These are phyloP conservation scores for Blastomyces silverae DNA, from an alignment of 2,329 filamentous ascomycete species.

Conservation along the genomic window DNA sequence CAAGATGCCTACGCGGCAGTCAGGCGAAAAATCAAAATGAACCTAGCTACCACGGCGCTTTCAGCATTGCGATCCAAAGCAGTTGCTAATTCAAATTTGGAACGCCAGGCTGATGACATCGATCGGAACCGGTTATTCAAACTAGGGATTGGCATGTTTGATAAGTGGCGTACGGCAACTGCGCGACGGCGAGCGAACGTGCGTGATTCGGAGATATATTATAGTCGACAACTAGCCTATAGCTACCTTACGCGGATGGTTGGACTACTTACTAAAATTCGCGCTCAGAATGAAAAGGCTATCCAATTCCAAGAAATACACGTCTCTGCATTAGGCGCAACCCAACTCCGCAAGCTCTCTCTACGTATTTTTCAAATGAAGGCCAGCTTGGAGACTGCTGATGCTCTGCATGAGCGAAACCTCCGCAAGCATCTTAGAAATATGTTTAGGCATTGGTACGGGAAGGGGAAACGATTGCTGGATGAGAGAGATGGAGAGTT, in stretches of 20 bases:
- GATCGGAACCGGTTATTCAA: conserved; percentile 32
- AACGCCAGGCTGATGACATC: conserved; percentile 36
- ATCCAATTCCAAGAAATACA: conserved; percentile 42
- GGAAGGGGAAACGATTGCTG: conserved; percentile 31
- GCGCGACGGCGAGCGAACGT: conserved; percentile 32
- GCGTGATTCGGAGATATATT: conserved; percentile 36
- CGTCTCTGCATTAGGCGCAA: conserved; percentile 42
- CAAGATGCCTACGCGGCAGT: conserved; percentile 52
- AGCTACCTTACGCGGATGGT: conserved; percentile 36
- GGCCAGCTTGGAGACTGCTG: conserved; percentile 47
- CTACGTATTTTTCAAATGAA: conserved; percentile 52
- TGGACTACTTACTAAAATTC: conserved; percentile 30
- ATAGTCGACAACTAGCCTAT: conserved; percentile 35
- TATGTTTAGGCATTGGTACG: conserved; percentile 52
- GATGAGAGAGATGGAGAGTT: not conserved
- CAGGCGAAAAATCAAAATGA: conserved; percentile 49
- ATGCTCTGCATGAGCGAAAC: conserved; percentile 48
- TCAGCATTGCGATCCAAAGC: conserved; percentile 35
- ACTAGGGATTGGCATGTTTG: conserved; percentile 34
- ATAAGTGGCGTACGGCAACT: conserved; percentile 40
- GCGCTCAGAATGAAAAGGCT: conserved; percentile 41
- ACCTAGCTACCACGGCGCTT: conserved; percentile 44
- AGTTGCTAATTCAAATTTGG: conserved; percentile 31
- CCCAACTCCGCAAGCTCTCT: conserved; percentile 50
- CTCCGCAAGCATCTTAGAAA: conserved; percentile 50